phyloP scores from a whole-genome alignment of 192 early-diverging fungal genomes.

The Diversispora epigaea region DNA sequence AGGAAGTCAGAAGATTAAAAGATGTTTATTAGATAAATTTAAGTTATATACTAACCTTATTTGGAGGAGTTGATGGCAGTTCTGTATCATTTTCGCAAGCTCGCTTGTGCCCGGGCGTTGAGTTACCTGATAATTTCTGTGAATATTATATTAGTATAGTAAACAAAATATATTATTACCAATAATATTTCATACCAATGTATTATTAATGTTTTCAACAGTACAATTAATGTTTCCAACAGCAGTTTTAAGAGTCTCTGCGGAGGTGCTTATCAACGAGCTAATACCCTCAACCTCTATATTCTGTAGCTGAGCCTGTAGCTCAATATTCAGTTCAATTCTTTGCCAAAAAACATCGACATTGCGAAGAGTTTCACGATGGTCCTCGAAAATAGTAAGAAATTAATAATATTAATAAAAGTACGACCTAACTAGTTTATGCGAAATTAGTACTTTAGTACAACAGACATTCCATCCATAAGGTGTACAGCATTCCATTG shows the following conservation, averaged over 20 bases:
- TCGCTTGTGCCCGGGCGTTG: too few species aligned
- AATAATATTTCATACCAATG: slow-evolving; percentile 27
- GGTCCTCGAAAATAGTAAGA: slow-evolving; percentile 13
- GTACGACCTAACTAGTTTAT: neutral
- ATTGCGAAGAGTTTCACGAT: slow-evolving; percentile 3
- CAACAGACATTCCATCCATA: slow-evolving; percentile 29
- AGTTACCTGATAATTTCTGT: slow-evolving; percentile 11
- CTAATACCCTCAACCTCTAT: slow-evolving; percentile 25
- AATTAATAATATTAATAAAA: slow-evolving; percentile 26
- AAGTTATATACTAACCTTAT: neutral
- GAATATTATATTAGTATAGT: slow-evolving; percentile 25
- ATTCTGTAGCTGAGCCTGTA: slow-evolving; percentile 9
- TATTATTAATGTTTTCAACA: slow-evolving; percentile 22
- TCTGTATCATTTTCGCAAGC: neutral
- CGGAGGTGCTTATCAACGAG: slow-evolving; percentile 1
- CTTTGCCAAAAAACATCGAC: slow-evolving; percentile 29
- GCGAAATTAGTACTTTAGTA: slow-evolving; percentile 22
- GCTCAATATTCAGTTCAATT: slow-evolving; percentile 31
- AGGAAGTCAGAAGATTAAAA: neutral
- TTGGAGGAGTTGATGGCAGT: neutral
- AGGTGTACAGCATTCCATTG: slow-evolving; percentile 28
- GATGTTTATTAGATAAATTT: neutral
- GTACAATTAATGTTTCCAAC: slow-evolving; percentile 5
- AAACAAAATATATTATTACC: slow-evolving; percentile 1
- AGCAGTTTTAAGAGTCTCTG: slow-evolving; percentile 1